These are phyloP conservation scores for Lyophyllum atratum DNA, from an alignment of 768 basidiomycete species.

Conservation along the genomic window DNA sequence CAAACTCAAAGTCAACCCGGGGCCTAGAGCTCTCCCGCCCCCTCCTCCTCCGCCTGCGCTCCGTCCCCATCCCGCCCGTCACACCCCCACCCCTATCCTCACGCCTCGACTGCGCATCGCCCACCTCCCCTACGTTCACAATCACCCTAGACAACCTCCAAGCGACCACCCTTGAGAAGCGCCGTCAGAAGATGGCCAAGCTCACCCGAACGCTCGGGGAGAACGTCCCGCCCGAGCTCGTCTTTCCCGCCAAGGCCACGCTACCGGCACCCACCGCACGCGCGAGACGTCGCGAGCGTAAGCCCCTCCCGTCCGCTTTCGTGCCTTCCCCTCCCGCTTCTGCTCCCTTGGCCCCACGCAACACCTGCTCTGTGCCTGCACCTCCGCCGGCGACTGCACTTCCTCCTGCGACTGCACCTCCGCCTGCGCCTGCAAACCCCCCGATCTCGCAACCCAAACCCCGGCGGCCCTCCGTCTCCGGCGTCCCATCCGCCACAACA, in stretches of 20 bases:
- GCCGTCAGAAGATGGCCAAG: slow-evolving; percentile 46
- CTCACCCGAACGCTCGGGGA: slow-evolving; percentile 54
- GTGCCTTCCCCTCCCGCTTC: neutral
- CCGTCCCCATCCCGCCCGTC: slow-evolving; percentile 14
- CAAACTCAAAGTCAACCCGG: slow-evolving; percentile 17
- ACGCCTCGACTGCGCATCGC: slow-evolving; percentile 11
- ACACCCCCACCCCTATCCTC: slow-evolving; percentile 14
- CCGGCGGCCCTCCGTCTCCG: neutral
- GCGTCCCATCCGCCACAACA: neutral
- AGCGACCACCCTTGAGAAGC: slow-evolving; percentile 36
- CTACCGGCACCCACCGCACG: neutral
- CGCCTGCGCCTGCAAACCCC: neutral
- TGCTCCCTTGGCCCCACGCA: neutral
- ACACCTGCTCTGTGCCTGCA: no score
- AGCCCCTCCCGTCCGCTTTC: neutral
- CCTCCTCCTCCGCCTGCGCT: slow-evolving; percentile 20
- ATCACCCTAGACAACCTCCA: slow-evolving; percentile 19
- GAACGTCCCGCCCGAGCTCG: slow-evolving; percentile 50
- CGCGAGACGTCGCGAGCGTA: neutral
- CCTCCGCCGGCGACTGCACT: no score
- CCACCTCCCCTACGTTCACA: slow-evolving; percentile 23
- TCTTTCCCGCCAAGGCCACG: slow-evolving; percentile 27
- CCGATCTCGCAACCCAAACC: slow-evolving; percentile 8
- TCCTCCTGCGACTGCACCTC: no score
- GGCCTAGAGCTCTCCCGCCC: slow-evolving; percentile 16